Percentiles rank a stretch among this genome's conserved stretches.
These are phyloP conservation scores for Solanum piurae DNA, from an alignment of 257 asterid species.

Conservation along the genomic window DNA sequence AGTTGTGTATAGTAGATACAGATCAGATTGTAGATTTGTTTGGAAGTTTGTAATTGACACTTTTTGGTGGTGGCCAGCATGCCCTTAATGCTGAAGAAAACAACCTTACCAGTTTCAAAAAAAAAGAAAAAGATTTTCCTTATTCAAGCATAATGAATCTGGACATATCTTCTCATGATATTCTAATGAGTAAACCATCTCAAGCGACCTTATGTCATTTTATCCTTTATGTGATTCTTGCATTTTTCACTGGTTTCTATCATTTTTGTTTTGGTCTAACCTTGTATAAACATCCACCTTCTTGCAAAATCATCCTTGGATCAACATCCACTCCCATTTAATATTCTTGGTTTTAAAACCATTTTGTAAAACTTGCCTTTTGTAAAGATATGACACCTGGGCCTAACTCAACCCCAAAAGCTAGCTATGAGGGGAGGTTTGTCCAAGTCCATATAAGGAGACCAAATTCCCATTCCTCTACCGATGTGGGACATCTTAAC, in stretches of 20 bases:
- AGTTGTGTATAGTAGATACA: too few species aligned
- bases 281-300: not conserved
- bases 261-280: not conserved
- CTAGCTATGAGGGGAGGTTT: too few species aligned
- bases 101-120: too few species aligned
- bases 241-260: not conserved
- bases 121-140: not conserved
- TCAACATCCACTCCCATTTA: not conserved
- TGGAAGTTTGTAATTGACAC: too few species aligned
- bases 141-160: not conserved
- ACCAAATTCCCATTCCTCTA: too few species aligned
- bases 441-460: too few species aligned
- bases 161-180: not conserved
- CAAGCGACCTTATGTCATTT: not conserved
- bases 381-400: too few species aligned
- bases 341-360: not conserved
- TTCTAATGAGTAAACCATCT: not conserved
- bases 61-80: too few species aligned
- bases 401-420: too few species aligned
- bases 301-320: not conserved
- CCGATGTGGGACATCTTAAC: too few species aligned
- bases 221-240: not conserved
- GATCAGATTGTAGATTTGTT: too few species aligned
- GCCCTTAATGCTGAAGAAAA: too few species aligned
- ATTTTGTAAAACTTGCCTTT: not conserved